Evolutionary conservation across 2,329 filamentous ascomycete species (phyloP), one percentile per base, ranked within the genome.

Genomic region (Phialophora macrospora): DNA sequence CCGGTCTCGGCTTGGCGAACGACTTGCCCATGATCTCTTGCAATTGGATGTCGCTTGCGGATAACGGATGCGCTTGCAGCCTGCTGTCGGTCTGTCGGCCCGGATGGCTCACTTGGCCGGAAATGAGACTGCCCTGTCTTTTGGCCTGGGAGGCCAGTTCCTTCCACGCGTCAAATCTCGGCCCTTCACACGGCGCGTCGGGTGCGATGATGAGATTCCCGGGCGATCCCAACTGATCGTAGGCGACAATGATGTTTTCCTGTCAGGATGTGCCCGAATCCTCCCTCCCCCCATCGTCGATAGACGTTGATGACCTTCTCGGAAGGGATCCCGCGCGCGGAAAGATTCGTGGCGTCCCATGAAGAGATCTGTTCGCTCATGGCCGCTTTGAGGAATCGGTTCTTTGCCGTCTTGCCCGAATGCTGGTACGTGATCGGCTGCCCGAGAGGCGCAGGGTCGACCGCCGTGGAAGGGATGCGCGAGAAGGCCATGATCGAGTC

Each of bases 281-380:
- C 80, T 32, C 84, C 85, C 70, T 87, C 82, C 1, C 87, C 88
- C 86, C 87, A 90, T 67, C 82, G 76, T 56, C 81, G 79, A 75
- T 90, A 90, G 49, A 87, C 77, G 41, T 87, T 84, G 72, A 87
- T 81, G 22, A 85, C 72, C 62, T 83, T 78, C 69, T 82, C 80
- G 9, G 80, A 80, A 5, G 85, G 83, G 3, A 88, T 76, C 32
- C 85, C 83, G 48, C 88, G 81, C 4, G 80, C 80, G n/a, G 81
- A 75, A 11, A 84, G 71, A 60, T 85, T 80, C 26, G 81, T 81
- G 6, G 83, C 78, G 64, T 85, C 80, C 85, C 86, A 90, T 4
- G 83, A 85, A 0, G 87, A 85, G 20, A 90, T 77, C 6, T 83
- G 80, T 74, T 91, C 88, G 1, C 85, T 85, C 88, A 90, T 90